A percentile compares a stretch with the other conserved stretches of the same genome.
phyloP scores from a whole-genome alignment of 2,329 filamentous ascomycete species.

The Verticillium dahliae region DNA sequence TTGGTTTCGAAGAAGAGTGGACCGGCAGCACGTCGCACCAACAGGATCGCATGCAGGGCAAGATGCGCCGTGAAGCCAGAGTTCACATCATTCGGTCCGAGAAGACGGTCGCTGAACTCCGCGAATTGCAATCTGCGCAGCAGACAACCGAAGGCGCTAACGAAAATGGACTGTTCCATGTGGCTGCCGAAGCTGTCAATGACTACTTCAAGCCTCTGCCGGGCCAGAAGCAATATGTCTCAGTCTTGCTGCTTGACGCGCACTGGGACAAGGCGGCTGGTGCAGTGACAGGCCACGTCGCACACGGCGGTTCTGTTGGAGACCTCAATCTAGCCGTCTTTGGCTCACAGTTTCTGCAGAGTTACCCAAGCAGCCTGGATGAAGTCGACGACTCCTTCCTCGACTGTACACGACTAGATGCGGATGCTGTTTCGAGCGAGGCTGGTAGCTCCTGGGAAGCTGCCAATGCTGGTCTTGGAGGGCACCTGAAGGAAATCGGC shows the following conservation, averaged over 20 bases:
- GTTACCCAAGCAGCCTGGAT: constrained; percentile 82
- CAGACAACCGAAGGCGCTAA: constrained; percentile 63
- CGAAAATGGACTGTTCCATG: constrained; percentile 65
- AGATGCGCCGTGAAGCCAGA: constrained; percentile 85
- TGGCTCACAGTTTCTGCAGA: constrained; percentile 86
- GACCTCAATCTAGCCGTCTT: constrained; percentile 80
- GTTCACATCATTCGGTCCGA: constrained; percentile 78
- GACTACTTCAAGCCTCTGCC: constrained; percentile 67
- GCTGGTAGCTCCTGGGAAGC: constrained; percentile 90
- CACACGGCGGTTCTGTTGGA: constrained; percentile 68
- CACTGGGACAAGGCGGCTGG: constrained; percentile 75
- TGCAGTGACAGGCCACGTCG: constrained; percentile 72
- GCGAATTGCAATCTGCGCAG: constrained; percentile 52
- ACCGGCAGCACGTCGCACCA: constrained; percentile 72
- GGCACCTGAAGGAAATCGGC: constrained; percentile 85
- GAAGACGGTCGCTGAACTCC: constrained; percentile 79
- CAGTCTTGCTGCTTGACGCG: constrained; percentile 77
- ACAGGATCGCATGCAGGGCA: constrained; percentile 62
- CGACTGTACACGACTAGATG: constrained; percentile 86
- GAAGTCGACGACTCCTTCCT: constrained; percentile 84
- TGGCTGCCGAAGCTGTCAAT: constrained; percentile 72
- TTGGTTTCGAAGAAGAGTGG: constrained; percentile 95
- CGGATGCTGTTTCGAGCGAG: constrained; percentile 69
- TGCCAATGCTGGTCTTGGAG: constrained; percentile 90
- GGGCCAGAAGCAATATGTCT: constrained; percentile 83